Evolutionary conservation across 2,329 filamentous ascomycete genomes (phyloP).

Genomic region (Neonectria coccinea): DNA sequence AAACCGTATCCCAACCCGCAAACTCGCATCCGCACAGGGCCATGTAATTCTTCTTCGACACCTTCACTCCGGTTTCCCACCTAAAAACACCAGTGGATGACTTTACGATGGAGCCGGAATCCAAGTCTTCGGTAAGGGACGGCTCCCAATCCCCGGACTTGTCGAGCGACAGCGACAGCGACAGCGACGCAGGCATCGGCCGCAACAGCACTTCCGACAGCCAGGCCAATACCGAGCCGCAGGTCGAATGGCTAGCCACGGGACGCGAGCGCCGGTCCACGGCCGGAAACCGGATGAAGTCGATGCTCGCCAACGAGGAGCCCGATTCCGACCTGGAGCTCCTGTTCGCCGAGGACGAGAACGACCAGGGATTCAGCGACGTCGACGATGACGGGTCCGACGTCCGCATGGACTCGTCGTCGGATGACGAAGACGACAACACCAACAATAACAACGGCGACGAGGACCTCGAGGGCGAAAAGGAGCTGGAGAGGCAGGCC

Average conservation of each 20-base stretch:
- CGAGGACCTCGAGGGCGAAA: slow-evolving; percentile 87
- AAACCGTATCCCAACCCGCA: slow-evolving; percentile 13
- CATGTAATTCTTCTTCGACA: slow-evolving; percentile 37
- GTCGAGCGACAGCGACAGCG: slow-evolving; percentile 49
- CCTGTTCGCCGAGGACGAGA: slow-evolving; percentile 79
- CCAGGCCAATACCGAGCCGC: slow-evolving; percentile 50
- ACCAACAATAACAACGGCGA: slow-evolving; percentile 58
- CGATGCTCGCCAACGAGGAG: slow-evolving; percentile 79
- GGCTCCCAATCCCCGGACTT: slow-evolving; percentile 49
- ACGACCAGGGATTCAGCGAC: slow-evolving; percentile 77
- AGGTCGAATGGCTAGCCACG: slow-evolving; percentile 77
- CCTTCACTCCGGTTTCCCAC: slow-evolving; percentile 1
- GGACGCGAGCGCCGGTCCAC: slow-evolving; percentile 81
- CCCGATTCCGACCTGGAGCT: slow-evolving; percentile 77
- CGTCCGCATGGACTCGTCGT: slow-evolving; percentile 87
- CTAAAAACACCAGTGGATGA: slow-evolving; percentile 20
- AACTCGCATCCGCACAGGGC: slow-evolving; percentile 21
- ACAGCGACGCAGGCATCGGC: slow-evolving; percentile 46
- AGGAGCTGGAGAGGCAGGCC: slow-evolving; percentile 82
- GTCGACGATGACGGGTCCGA: slow-evolving; percentile 77
- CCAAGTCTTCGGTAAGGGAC: slow-evolving; percentile 48
- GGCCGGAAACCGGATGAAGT: slow-evolving; percentile 85
- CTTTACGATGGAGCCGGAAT: slow-evolving; percentile 47
- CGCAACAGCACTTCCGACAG: slow-evolving; percentile 50
- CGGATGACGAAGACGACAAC: slow-evolving; percentile 85